These are phyloP conservation scores for Cutaneotrichosporon sp. DNA, from an alignment of 1,284 basidiomycete species.

Conservation along the genomic window DNA sequence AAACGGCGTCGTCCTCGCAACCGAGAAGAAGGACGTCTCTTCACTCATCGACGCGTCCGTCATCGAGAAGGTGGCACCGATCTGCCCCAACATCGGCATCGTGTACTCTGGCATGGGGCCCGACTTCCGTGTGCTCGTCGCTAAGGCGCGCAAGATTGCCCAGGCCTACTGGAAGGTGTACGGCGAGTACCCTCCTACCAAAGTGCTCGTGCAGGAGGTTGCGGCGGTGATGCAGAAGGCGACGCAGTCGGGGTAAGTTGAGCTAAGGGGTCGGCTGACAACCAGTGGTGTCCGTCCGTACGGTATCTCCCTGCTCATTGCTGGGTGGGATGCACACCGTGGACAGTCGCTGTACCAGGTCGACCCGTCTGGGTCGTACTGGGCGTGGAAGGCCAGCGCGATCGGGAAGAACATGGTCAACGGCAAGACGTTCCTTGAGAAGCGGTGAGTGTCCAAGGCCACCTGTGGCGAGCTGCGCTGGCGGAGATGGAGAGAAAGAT, in stretches of 20 bases:
- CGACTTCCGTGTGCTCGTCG: constrained; percentile 91
- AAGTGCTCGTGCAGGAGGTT: constrained; percentile 93
- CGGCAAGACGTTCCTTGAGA: constrained; percentile 98
- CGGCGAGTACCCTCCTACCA: constrained; percentile 97
- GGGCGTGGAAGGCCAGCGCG: constrained; percentile 99
- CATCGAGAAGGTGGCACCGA: constrained; percentile 91
- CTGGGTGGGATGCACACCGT: constrained; percentile 89
- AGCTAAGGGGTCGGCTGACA: constrained; percentile 21
- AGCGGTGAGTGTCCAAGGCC: constrained; percentile 63
- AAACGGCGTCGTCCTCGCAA: constrained; percentile 98
- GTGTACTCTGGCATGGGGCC: constrained; percentile 99
- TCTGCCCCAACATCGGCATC: constrained; percentile 98
- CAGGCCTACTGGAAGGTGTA: constrained; percentile 99
- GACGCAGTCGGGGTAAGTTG: constrained; percentile 88
- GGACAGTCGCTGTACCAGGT: constrained; percentile 96
- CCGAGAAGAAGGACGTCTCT: constrained; percentile 98
- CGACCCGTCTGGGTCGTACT: constrained; percentile 96
- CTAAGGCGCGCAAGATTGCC: constrained; percentile 93
- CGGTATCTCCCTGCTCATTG: constrained; percentile 93
- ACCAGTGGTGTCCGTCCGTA: constrained; percentile 93
- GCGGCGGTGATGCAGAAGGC: constrained; percentile 99
- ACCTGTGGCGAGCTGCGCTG: not conserved
- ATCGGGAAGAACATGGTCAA: constrained; percentile 99
- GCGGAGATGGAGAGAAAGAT: not conserved
- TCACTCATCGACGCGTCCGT: constrained; percentile 96